Evolutionary conservation across 805 yeast species (phyloP).

Genomic region (Pichia membranifaciens): DNA sequence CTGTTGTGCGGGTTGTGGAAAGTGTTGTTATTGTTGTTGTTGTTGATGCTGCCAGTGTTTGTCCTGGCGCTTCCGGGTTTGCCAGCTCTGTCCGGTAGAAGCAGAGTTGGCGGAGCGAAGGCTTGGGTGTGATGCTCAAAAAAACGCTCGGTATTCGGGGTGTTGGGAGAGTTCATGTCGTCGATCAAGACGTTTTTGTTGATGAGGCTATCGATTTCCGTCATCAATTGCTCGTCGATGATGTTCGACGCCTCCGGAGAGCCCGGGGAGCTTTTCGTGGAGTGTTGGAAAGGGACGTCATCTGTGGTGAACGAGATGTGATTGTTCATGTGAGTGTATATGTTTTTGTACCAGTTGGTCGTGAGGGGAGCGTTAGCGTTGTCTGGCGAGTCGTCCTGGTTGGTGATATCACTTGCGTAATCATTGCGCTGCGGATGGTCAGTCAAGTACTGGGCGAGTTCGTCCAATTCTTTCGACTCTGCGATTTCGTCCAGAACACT

Average conservation of each 20-base stretch:
- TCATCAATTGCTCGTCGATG: constrained; percentile 3
- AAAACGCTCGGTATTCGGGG: no score
- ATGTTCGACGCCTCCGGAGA: not conserved
- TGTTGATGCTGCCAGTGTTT: no score
- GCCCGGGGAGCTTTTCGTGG: not conserved
- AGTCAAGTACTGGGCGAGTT: not conserved
- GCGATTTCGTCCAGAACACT: not conserved
- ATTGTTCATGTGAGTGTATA: not conserved
- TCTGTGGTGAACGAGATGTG: not conserved
- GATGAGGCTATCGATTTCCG: constrained; percentile 3
- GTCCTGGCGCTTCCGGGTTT: not conserved
- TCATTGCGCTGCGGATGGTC: no score
- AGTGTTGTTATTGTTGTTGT: not conserved
- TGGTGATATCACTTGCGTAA: no score
- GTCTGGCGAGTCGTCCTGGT: no score
- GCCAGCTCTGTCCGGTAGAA: not conserved
- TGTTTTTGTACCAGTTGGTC: not conserved
- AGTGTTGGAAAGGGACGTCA: not conserved
- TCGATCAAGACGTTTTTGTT: not conserved
- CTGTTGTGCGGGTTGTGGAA: not conserved
- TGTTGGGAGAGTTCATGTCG: not conserved
- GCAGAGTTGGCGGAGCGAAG: no score
- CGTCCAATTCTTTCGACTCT: not conserved
- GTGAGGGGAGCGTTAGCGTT: no score
- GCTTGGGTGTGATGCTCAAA: no score